Evolutionary conservation across 139 green algal genomes (phyloP).

Genomic region (Choricystis sp.): DNA sequence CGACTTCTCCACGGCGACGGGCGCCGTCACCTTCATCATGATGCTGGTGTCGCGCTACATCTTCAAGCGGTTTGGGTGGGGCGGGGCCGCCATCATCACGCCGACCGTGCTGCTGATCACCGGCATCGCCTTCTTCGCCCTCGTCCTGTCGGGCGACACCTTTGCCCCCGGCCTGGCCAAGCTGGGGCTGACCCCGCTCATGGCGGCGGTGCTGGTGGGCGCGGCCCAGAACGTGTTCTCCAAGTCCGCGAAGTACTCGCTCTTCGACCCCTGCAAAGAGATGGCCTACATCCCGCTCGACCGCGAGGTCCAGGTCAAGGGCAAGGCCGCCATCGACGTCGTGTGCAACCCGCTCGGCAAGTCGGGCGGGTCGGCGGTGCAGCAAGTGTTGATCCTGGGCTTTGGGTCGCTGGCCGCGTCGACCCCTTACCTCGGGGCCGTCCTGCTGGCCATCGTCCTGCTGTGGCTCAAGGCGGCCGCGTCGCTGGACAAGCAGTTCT

Average conservation of each 20-base stretch:
- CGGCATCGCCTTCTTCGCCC: constrained; percentile 85
- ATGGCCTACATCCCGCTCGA: constrained; percentile 99
- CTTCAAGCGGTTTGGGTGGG: constrained; percentile 94
- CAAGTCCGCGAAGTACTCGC: constrained; percentile 93
- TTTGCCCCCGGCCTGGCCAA: constrained; percentile 61
- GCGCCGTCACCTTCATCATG: constrained; percentile 88
- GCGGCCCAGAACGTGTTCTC: constrained; percentile 97
- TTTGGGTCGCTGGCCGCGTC: constrained; percentile 93
- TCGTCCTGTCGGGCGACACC: constrained; percentile 67
- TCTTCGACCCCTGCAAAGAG: constrained; percentile 99
- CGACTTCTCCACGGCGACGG: constrained; percentile 58
- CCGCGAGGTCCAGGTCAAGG: constrained; percentile 78
- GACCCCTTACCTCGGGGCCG: constrained; percentile 87
- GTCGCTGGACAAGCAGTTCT: constrained; percentile 73
- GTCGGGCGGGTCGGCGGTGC: constrained; percentile 93
- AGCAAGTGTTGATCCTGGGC: constrained; percentile 94
- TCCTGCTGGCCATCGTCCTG: constrained; percentile 79
- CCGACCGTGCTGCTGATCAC: constrained; percentile 91
- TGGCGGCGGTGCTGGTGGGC: constrained; percentile 88
- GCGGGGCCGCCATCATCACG: constrained; percentile 87
- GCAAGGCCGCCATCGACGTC: constrained; percentile 98
- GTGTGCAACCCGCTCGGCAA: constrained; percentile 99
- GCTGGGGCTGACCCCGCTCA: constrained; percentile 81
- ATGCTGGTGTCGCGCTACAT: constrained; percentile 91
- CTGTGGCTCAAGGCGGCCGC: constrained; percentile 73